These are phyloP conservation scores for Candida maris DNA, from an alignment of 805 yeast species.

Conservation along the genomic window DNA sequence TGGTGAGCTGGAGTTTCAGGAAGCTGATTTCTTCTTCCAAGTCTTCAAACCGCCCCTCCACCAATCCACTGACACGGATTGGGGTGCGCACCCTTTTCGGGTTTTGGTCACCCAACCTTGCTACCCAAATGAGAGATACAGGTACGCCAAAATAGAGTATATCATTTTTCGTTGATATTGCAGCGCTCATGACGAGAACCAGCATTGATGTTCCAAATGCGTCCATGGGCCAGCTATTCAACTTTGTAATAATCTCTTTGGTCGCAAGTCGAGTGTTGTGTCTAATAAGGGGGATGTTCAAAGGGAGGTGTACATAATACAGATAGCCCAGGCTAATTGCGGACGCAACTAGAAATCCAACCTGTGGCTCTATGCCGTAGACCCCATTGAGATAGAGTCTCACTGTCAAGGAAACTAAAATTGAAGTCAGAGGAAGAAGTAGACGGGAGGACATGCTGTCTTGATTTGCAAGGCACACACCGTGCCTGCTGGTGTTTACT, in stretches of 20 bases:
- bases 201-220: constrained; percentile 11
- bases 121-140: constrained; percentile 11
- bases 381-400: constrained; percentile 10
- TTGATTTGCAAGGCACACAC: no score
- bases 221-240: constrained; percentile 7
- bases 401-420: constrained; percentile 12
- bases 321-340: constrained; percentile 7
- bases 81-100: constrained; percentile 2
- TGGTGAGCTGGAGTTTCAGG: constrained; percentile 7
- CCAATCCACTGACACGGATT: constrained; percentile 1
- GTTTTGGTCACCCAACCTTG: constrained; percentile 7
- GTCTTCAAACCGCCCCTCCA: constrained; percentile 6
- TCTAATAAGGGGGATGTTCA: constrained; percentile 6
- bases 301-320: constrained; percentile 12
- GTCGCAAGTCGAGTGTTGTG: constrained; percentile 8
- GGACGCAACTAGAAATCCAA: constrained; percentile 8
- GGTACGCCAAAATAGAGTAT: constrained; percentile 12
- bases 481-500: no score
- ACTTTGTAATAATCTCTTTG: constrained; percentile 6
- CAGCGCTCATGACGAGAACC: constrained; percentile 12
- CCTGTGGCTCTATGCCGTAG: constrained; percentile 8
- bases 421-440: constrained; percentile 1
- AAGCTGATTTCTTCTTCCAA: constrained; percentile 11
- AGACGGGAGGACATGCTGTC: no score
- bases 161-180: constrained; percentile 11